Base-by-base conservation (phyloP, 2,329 filamentous ascomycete species). In the Sphaerostilbella broomeana region DNA sequence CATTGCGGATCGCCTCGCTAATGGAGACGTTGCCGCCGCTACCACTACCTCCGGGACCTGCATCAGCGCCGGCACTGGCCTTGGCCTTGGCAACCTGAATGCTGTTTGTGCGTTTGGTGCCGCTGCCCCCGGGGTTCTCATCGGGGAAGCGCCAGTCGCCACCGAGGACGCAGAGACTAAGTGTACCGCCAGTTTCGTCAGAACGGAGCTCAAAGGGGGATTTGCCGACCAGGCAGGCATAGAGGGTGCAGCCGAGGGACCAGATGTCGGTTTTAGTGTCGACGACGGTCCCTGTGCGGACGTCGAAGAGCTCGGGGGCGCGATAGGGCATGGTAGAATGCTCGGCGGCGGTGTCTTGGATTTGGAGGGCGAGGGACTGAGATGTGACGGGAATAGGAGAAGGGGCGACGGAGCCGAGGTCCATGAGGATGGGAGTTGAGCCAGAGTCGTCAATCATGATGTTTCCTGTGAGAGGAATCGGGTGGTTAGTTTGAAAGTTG, bases 281-380 rank as follows among this genome's bases (percentile, higher is more conserved):
- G 56, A 98, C 84, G 35, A 87, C 78, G 34, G 83, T 81, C 47
- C 86, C 90, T 3, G 88, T 95, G 65, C 94, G 94, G 41, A 97
- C 92, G 61, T 98, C 92, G 63, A 98, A 98, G 45, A 98, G 80
- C 64, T 98, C 92, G 0, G 92, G 92, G 2, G 92, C 92, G 44
- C 92, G 87, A 67, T 98, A 98, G 0, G 92, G 89, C 90, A 98
- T 97, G 27, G 92, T 98, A 49, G 82, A 90, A 70, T 97, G 90
- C 62, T 98, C 92, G 39, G 90, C 92, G 16, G 92, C 92, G 27
- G 79, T 85, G 62, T 98, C 92, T 65, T 97, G 92, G 24, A 94
- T 85, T 38, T 89, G 86, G 33, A 98, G 78, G 30, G 92, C 92
- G 39, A 94, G 74, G 3, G 87, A 94, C 45, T 90, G 82, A 13